Evolutionary conservation across 257 asterid genomes (phyloP).

Genomic region (Craterostigma plantagineum): DNA sequence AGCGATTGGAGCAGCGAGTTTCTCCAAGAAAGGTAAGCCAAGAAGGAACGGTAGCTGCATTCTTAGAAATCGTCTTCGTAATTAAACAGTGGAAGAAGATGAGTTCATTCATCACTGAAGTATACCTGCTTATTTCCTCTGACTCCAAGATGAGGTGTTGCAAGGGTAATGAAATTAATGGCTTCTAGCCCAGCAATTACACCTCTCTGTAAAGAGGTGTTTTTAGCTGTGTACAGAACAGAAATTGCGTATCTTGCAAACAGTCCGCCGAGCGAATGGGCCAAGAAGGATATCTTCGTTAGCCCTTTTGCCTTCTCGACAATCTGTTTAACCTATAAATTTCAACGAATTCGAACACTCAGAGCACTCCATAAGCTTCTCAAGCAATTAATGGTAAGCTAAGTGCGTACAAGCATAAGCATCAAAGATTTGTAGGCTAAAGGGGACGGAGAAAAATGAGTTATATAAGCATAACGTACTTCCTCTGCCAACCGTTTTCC

Average conservation of each 20-base stretch:
- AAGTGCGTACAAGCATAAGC: too few relatives aligned
- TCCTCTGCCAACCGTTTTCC: constrained; percentile 89
- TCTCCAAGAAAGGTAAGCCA: constrained; percentile 77
- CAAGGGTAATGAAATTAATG: constrained; percentile 72
- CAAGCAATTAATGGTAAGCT: too few relatives aligned
- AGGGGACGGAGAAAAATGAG: too few relatives aligned
- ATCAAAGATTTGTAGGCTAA: too few relatives aligned
- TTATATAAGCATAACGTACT: constrained; percentile 28
- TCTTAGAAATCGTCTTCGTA: constrained; percentile 2
- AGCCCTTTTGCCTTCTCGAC: constrained; percentile 42
- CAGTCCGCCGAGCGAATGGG: constrained; percentile 96
- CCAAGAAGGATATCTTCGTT: constrained; percentile 72
- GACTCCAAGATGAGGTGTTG: constrained; percentile 96
- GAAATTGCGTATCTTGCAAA: constrained; percentile 79
- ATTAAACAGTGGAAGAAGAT: neutral
- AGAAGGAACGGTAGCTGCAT: constrained; percentile 82
- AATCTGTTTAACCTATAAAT: constrained; percentile 47
- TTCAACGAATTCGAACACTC: constrained; percentile 3
- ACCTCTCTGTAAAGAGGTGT: constrained; percentile 35
- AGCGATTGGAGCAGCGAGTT: constrained; percentile 85
- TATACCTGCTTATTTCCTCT: constrained; percentile 92
- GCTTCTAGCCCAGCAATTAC: constrained; percentile 86
- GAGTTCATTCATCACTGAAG: constrained; percentile 5
- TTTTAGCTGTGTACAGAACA: constrained; percentile 32
- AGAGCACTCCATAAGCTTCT: too few relatives aligned